Percentiles rank a stretch among this genome's conserved stretches.
These are phyloP conservation scores for Fusarium odoratissimum DNA, from an alignment of 2,329 filamentous ascomycete genomes.

Conservation along the genomic window DNA sequence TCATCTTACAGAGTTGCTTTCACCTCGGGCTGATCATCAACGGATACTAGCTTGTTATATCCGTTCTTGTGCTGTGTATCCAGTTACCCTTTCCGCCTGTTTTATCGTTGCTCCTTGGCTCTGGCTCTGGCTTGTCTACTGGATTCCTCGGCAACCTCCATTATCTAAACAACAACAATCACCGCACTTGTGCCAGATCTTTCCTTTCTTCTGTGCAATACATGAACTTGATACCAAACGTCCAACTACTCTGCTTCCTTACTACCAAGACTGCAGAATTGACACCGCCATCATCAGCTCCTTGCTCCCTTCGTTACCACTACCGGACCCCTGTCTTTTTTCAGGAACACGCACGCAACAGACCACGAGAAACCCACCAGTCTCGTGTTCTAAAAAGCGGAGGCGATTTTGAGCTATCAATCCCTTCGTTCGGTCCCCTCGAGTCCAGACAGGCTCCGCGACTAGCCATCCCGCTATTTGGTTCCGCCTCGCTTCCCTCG, in stretches of 20 bases:
- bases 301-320: constrained; percentile 11
- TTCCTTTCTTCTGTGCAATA: constrained; percentile 2
- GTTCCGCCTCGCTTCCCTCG: constrained; percentile 19
- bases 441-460: constrained; percentile 30
- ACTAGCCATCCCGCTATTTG: constrained; percentile 33
- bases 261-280: constrained; percentile 7
- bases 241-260: not conserved
- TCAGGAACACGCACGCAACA: constrained; percentile 28
- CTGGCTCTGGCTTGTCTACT: constrained; percentile 9
- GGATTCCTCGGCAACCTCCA: constrained; percentile 21
- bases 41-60: not conserved
- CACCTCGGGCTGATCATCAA: not conserved
- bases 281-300: constrained; percentile 27
- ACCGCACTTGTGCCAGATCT: constrained; percentile 1
- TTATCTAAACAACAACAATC: constrained; percentile 18
- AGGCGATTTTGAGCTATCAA: constrained; percentile 27
- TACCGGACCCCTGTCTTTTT: constrained; percentile 16
- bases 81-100: not conserved
- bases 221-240: constrained; percentile 28
- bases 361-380: constrained; percentile 31
- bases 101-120: constrained; percentile 14
- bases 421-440: constrained; percentile 7
- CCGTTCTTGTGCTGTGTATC: not conserved
- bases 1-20: constrained; percentile 1
- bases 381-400: constrained; percentile 37